Base-by-base conservation (phyloP, 345 rosid genomes). In the Clausena lansium region DNA sequence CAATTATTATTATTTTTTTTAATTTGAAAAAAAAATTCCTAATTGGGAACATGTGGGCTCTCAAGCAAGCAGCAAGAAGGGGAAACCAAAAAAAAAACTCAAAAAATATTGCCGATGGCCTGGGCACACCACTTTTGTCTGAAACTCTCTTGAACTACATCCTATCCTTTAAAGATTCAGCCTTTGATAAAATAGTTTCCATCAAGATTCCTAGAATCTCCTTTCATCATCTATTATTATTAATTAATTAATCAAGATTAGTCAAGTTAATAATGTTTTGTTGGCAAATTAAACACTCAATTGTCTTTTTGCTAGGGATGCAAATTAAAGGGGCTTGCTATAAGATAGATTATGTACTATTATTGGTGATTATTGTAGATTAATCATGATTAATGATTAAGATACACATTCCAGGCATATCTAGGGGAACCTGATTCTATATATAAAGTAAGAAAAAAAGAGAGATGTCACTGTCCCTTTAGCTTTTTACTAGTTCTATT, bases 21-120 rank as follows among this genome's bases (percentile, higher is more conserved):
- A 20, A 35, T 19, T 20, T 6, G 17, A 7, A 67, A 39, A 68
- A 24, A 68, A 54, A 28, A 27, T 79, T 61, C 33, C 30, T 28
- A 36, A 63, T 52, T 52, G 85, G 87, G 83, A 71, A 87, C 89
- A 86, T 87, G 89, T 85, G 90, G 92, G 92, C 92, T 87, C 90
- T 86, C 81, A 47, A 61, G 87, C 80, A 55, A 65, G 87, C 78
- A 86, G 67, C 85, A 79, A 67, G 71, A 80, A 62, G 58, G 59
- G 3, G 10, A 9, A 2, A 9, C 0, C 1, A 39, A 39, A 1
- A 39, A 8, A 45, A 45, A 73, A 33, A 39, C 36, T 41, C 10
- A 65, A 33, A 45, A 62, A 45, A 63, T 17, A 3, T 72, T 28
- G 15, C 28, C 22, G 38, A 71, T 58, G 77, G 75, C 17, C 45